Evolutionary conservation across 1,284 basidiomycete genomes (phyloP).

Genomic region (Cutaneotrichosporon cutaneum): DNA sequence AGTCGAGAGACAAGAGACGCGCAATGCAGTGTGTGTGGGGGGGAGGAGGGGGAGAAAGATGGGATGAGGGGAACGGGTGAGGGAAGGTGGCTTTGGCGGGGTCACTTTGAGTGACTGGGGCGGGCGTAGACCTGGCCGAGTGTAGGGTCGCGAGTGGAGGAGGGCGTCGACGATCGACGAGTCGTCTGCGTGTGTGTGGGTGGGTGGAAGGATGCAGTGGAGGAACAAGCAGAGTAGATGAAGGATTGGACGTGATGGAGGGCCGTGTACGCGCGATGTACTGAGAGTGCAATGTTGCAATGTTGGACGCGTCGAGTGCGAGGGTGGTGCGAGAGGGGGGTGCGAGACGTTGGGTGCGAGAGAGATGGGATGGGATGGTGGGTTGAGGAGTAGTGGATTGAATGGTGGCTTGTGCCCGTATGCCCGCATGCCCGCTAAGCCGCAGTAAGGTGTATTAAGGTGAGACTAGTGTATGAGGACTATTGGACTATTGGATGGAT

Average conservation of each 20-base stretch:
- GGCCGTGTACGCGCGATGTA: background rate
- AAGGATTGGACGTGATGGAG: background rate
- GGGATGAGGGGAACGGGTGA: background rate
- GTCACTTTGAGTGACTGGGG: background rate
- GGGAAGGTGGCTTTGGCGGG: conserved; percentile 1
- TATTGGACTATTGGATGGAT: too few relatives aligned
- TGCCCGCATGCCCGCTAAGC: too few relatives aligned
- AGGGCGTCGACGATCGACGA: background rate
- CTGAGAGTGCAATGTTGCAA: conserved; percentile 1
- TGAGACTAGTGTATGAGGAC: too few relatives aligned
- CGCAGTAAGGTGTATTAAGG: too few relatives aligned
- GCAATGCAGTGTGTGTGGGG: background rate
- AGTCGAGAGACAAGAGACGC: background rate
- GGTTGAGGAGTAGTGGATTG: too few relatives aligned
- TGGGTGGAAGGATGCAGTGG: background rate
- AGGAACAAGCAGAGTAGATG: background rate
- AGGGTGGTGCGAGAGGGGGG: too few relatives aligned
- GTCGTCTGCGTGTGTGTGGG: background rate
- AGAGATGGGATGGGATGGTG: background rate
- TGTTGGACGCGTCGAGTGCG: background rate
- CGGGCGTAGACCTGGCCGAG: background rate
- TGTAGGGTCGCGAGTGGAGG: background rate
- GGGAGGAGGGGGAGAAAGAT: background rate
- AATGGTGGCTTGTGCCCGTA: too few relatives aligned
- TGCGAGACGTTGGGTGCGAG: background rate